Base-by-base conservation (phyloP, 176 grass and related monocot species). In the Rhipidocladum racemiflorum region DNA sequence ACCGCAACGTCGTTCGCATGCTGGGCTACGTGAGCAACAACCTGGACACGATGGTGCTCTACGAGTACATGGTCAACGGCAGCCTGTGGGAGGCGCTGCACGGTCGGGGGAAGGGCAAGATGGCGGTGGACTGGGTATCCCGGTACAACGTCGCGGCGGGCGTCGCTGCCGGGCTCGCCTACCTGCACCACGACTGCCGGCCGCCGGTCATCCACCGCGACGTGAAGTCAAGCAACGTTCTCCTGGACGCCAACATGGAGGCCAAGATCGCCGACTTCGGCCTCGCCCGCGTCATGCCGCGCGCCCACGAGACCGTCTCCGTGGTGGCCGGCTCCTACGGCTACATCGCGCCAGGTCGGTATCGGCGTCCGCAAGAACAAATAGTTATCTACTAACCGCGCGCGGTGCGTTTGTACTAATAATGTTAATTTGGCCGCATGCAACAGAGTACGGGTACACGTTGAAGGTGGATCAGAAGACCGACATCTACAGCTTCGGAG, bases 31-130 rank as follows among this genome's bases (percentile, higher is more conserved):
- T 98, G 60, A 90, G 89, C 61, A 98, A 98, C 55, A 86, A 95
- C 75, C 6, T 75, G 32, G 96, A 98, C 61, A 93, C 92, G 4
- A 95, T 98, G 96, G 94, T 98, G 84, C 34, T 98, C 16, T 98
- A 98, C 82, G 96, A 98, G 81, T 93, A 95, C 72, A 95, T 98
- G 96, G 86, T 88, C n/a, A 93, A 95, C 69, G 96, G 96, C 9
- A 95, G 89, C 86, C 84, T 98, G 63, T 98, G 96, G 96, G 96
- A 95, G 54, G 96, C 92, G 44, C 79, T 98, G 23, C 96, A 98
- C 73, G 89, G 90, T 18, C 80, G 59, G 24, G 51, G 85, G 54
- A 85, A 83, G 54, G 92, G 90, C 3, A 91, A 86, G 75, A 70
- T 90, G 90, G 71, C 95, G 66, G 24, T 87, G 18, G 96, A 98